These are phyloP conservation scores for Brasenia schreberi DNA, from an alignment of 164 flowering plant species.

Conservation along the genomic window DNA sequence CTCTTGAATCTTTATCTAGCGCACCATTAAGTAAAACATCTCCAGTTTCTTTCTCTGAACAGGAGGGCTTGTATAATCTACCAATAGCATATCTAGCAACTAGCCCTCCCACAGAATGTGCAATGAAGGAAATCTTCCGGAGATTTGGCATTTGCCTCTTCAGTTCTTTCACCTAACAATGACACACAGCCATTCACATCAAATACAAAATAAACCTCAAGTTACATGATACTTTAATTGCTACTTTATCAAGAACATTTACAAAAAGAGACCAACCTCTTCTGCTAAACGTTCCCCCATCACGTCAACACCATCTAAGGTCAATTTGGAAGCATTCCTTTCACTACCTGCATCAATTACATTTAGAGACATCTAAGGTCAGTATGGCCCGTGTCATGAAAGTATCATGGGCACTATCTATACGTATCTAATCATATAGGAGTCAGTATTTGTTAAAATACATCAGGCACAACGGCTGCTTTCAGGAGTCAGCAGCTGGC, in stretches of 20 bases:
- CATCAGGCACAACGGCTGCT: too few species aligned
- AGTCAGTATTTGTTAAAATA: too few species aligned
- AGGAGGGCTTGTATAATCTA: conserved; percentile 47
- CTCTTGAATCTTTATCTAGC: conserved; percentile 24
- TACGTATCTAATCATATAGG: too few species aligned
- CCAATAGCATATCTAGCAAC: conserved; percentile 97
- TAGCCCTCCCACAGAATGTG: conserved; percentile 90
- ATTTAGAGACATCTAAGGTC: not conserved
- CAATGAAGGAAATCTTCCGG: conserved; percentile 71
- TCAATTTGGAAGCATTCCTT: conserved; percentile 43
- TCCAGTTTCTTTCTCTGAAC: conserved; percentile 9
- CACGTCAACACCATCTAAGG: conserved; percentile 94
- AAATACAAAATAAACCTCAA: not conserved
- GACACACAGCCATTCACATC: not conserved
- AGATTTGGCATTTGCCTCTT: conserved; percentile 41
- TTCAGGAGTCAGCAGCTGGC: too few species aligned
- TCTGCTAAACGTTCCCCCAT: conserved; percentile 87
- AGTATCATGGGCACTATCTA: too few species aligned
- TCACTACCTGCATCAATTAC: conserved; percentile 58
- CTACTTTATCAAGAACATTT: not conserved
- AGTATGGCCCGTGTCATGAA: not conserved
- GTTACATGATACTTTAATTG: not conserved
- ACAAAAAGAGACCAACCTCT: conserved; percentile 41
- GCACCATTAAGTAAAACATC: conserved; percentile 12
- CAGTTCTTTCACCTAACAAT: conserved; percentile 52